Base-by-base conservation (phyloP, 2,329 filamentous ascomycete species). In the Scedosporium boydii region DNA sequence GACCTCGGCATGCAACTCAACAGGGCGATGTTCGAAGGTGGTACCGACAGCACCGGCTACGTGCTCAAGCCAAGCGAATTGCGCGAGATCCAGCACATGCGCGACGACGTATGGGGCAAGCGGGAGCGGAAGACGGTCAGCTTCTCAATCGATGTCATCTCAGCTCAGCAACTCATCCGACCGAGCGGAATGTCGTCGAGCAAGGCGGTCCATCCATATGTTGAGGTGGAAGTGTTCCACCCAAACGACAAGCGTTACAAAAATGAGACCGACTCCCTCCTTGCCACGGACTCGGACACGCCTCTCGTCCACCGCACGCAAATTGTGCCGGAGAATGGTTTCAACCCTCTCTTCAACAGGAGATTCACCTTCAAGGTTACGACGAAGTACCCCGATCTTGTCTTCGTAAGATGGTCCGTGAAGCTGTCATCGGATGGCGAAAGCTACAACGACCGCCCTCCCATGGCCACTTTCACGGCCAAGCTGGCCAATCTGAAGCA, bases 1-100 rank as follows among this genome's bases (percentile, higher is more conserved):
- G 95, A 98, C 71, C 82, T 96, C 18, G 91, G 93, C 56, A 95
- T 97, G 84, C 93, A 98, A 72, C 83, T 98, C 73, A 98, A 98
- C 72, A 90, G 95, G 68, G 95, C 95, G 70, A 98, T 99, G 95
- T 99, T 97, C 72, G 89, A 92, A 57, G 90, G 91, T 63, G 91
- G 91, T 53, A 87, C 84, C 12, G 95, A 97, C 75, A 85, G 87
- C 62, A 90, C 90, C 2, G 95, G 95, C 55, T 99, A 98, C 70
- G 92, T 98, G 14, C 83, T 97, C 61, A 99, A 99, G 77, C 93
- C 95, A 21, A 84, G 87, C 42, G 90, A 93, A 71, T 85, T 96
- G 65, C 89, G 93, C 65, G 86, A 87, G 70, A 87, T 88, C 65
- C 81, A 86, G 67, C 77, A 85, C 56, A 82, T 82, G 66, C 74